Percentiles rank a stretch among this genome's conserved stretches.
Evolutionary conservation across 2,329 filamentous ascomycete genomes (phyloP).

Genomic region (Emericellopsis atlantica): DNA sequence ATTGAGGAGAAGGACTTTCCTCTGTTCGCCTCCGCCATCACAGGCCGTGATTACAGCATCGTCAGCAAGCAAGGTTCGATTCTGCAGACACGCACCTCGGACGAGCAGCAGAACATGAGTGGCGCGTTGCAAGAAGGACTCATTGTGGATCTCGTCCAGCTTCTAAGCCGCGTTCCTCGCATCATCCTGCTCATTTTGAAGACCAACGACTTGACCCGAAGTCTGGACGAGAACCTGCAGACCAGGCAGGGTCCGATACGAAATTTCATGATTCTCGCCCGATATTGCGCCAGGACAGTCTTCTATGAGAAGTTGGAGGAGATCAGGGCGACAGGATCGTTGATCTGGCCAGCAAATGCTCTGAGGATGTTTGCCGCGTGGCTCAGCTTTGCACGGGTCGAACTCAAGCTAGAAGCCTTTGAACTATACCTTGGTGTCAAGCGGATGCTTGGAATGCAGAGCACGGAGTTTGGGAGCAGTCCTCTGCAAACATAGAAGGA

Average conservation of each 20-base stretch:
- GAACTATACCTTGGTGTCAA: slow-evolving; percentile 48
- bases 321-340: slow-evolving; percentile 36
- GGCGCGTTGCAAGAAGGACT: slow-evolving; percentile 77
- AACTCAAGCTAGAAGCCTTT: slow-evolving; percentile 50
- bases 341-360: slow-evolving; percentile 46
- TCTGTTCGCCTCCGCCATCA: slow-evolving; percentile 92
- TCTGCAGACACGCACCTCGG: slow-evolving; percentile 45
- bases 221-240: slow-evolving; percentile 80
- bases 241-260: slow-evolving; percentile 56
- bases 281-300: slow-evolving; percentile 56
- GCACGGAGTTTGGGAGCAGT: slow-evolving; percentile 12
- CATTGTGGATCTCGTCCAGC: slow-evolving; percentile 73
- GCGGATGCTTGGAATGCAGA: slow-evolving; percentile 25
- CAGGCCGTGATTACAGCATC: slow-evolving; percentile 77
- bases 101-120: slow-evolving; percentile 81
- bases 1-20: slow-evolving; percentile 85
- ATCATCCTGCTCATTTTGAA: slow-evolving; percentile 94
- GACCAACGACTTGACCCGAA: slow-evolving; percentile 92
- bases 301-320: slow-evolving; percentile 51
- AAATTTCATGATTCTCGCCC: slow-evolving; percentile 54
- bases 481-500: slow-evolving; percentile 5
- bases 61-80: slow-evolving; percentile 49
- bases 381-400: slow-evolving; percentile 44
- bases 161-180: slow-evolving; percentile 78
- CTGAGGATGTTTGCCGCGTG: slow-evolving; percentile 42